Evolutionary conservation across 2,329 filamentous ascomycete genomes (phyloP), one percentile per base, ranked within the genome.

Genomic region (Tolypocladium nubicola): DNA sequence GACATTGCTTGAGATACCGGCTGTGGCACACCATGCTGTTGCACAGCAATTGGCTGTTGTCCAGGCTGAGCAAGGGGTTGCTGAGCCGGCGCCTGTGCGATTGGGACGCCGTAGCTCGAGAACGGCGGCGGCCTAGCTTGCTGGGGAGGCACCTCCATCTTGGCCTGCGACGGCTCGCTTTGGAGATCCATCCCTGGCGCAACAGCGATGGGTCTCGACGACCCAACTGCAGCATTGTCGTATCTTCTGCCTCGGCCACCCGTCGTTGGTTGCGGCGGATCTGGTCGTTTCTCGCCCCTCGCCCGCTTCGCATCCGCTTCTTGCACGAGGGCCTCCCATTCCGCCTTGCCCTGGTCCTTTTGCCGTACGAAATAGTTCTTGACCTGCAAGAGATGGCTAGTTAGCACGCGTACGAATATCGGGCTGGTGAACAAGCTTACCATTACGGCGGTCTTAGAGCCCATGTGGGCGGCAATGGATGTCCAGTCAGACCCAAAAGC

Each of bases 361-460:
- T 85, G 81, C 5, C 85, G 79, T 30, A 80, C 76, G 62, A 82
- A 88, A 65, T 85, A 87, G 64, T 88, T 88, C 65, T 87, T 86
- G 30, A 87, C 84, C 83, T 86, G 65, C 62, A 38, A 21, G 30
- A 37, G 16, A 35, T 49, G 19, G 14, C 35, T 52, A 52, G 45
- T 65, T 56, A 66, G 60, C 33, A 55, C 23, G 40, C 26, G 11
- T 54, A 16, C 11, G 13, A 37, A 7, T 21, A 53, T 38, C 6
- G 21, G 40, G 14, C 26, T 39, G n/a, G 56, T 49, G 52, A 53
- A 50, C 54, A 56, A 63, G 68, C 79, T 70, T 77, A 89, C 89
- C 89, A 94, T 94, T n/a, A 88, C 88, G 57, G 87, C 81, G 21
- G 89, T 93, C 73, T 93, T 93, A 5, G 88, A 90, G 54, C 87